phyloP scores from a whole-genome alignment of 2,329 filamentous ascomycete genomes.

The Diaporthe citri region DNA sequence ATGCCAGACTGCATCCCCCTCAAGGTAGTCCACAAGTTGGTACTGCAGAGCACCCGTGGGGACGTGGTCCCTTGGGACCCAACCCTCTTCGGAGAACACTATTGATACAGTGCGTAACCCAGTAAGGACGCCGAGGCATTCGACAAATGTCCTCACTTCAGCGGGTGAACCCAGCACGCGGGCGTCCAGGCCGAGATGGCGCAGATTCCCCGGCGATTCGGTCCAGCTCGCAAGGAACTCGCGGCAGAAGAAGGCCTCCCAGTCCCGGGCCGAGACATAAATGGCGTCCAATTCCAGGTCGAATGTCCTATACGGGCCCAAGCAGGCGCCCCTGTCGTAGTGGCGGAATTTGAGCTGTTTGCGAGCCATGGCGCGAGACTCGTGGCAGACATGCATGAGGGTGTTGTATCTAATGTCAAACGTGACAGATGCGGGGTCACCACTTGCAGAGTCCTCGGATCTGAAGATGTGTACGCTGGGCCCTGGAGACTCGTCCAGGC shows the following conservation, averaged over 20 bases:
- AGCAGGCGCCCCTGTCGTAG: not conserved
- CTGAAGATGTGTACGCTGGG: constrained; percentile 2
- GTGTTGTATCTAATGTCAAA: not conserved
- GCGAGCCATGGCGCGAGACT: not conserved
- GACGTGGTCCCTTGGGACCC: not conserved
- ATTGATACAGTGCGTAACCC: not conserved
- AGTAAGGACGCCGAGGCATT: not conserved
- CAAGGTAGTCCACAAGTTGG: not conserved
- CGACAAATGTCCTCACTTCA: not conserved
- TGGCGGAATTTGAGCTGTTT: constrained; percentile 5
- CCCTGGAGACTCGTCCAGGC: not conserved
- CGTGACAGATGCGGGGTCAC: not conserved
- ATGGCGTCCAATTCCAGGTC: not conserved
- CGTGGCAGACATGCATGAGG: constrained; percentile 3
- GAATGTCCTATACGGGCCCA: not conserved
- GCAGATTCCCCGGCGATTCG: not conserved
- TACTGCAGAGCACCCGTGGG: not conserved
- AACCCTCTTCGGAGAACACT: not conserved
- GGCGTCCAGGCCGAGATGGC: not conserved
- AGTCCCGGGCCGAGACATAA: not conserved
- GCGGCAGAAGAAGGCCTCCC: not conserved
- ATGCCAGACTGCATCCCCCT: not conserved
- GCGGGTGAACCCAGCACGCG: not conserved
- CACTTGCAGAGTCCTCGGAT: not conserved
- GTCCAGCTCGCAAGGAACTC: not conserved